A percentile compares a stretch with the other conserved stretches of the same genome.
Conservation (phyloP, 192 early-diverging fungal species). For the Thamnidium elegans region DNA sequence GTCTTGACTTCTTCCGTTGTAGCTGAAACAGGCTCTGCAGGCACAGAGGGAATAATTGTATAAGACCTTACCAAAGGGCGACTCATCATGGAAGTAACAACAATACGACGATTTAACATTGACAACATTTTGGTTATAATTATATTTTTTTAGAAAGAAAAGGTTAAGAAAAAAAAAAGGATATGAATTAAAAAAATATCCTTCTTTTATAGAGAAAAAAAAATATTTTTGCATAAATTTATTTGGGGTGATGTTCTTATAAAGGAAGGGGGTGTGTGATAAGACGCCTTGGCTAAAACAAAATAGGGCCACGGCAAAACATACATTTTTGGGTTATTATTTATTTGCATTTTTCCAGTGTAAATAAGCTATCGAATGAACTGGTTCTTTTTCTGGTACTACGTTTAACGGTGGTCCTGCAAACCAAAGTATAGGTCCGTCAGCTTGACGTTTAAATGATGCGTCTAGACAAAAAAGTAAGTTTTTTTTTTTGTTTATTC, state of each 20-base stretch:
- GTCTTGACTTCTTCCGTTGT: background rate
- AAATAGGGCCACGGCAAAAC: background rate
- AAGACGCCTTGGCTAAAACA: background rate
- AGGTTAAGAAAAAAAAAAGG: background rate
- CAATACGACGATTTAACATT: background rate
- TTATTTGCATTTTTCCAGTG: constrained; percentile 11
- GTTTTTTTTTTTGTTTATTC: background rate
- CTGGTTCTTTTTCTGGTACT: background rate
- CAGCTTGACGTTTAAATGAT: constrained; percentile 16
- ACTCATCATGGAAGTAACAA: background rate
- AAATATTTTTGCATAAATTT: background rate
- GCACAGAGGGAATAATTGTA: constrained; percentile 26
- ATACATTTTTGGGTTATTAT: background rate
- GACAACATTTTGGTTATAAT: background rate
- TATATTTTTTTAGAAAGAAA: background rate
- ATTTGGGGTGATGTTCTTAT: background rate
- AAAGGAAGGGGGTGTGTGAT: background rate
- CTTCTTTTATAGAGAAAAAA: background rate
- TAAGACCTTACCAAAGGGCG: constrained; percentile 17
- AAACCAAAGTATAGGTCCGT: constrained; percentile 24
- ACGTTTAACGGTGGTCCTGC: constrained; percentile 23
- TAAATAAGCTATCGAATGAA: constrained; percentile 19
- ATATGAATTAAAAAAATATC: background rate
- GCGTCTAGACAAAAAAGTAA: background rate
- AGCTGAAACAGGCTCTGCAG: background rate